A percentile compares a stretch with the other conserved stretches of the same genome.
These are phyloP conservation scores for Lentinula aciculospora DNA, from an alignment of 768 basidiomycete species.

Conservation along the genomic window DNA sequence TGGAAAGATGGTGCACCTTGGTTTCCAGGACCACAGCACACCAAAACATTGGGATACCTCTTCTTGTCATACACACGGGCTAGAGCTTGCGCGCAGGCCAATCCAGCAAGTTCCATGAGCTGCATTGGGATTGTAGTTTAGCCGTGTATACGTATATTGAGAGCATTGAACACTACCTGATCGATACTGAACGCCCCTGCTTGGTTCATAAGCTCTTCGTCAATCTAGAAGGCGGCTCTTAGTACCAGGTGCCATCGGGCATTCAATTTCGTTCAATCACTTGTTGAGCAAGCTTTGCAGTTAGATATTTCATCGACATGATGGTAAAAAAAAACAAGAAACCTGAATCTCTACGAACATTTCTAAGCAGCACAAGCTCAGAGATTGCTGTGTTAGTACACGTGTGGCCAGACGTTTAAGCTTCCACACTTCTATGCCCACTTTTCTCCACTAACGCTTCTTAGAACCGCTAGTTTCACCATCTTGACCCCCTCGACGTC, in stretches of 20 bases:
- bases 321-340: background rate
- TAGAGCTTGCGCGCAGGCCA: constrained; percentile 88
- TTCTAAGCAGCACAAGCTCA: background rate
- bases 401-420: background rate
- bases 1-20: constrained; percentile 52
- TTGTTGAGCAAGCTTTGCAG: constrained; percentile 73
- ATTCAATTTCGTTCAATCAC: constrained; percentile 26
- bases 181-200: constrained; percentile 93
- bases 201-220: constrained; percentile 87
- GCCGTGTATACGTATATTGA: background rate
- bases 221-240: constrained; percentile 50
- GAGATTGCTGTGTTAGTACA: background rate
- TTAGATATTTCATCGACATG: constrained; percentile 62
- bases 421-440: background rate
- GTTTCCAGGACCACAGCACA: constrained; percentile 96
- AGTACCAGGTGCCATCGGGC: background rate
- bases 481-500: background rate
- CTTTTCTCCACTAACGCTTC: background rate
- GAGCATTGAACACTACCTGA: constrained; percentile 64
- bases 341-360: too few relatives aligned
- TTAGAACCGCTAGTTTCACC: background rate
- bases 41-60: constrained; percentile 72
- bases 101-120: constrained; percentile 95
- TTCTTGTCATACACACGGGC: constrained; percentile 70
- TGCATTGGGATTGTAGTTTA: constrained; percentile 22